Evolutionary conservation across 1,284 basidiomycete genomes (phyloP), one percentile per base, ranked within the genome.

Genomic region (Trametes pubescens): DNA sequence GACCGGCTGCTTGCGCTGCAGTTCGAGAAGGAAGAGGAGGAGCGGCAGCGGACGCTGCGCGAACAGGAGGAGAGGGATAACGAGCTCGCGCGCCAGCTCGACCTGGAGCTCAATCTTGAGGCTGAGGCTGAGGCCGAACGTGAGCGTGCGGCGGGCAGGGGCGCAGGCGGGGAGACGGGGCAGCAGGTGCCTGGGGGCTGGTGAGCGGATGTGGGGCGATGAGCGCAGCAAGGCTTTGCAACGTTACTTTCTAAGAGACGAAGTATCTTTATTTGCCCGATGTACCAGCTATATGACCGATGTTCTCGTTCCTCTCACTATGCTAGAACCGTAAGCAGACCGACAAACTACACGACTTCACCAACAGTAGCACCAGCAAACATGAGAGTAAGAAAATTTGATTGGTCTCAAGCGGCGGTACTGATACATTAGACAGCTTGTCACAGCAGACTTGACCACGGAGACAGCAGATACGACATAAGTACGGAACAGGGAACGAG

Each of bases 11-110:
- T 73, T 14, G 75, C 73, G 54, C 71, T 69, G 2, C 64, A 68
- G 59, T 24, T 71, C 48, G 80, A 82, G 65, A 70, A 70, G 46
- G 75, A 75, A 62, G 80, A 83, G 66, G 80, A 78, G 62, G 77
- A 76, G 62, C 62, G 75, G 29, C 74, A 74, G 68, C 73, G 71
- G 24, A 48, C 14, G 57, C 52, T 65, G 58, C 72, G 67, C 53
- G 78, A 81, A 68, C 74, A 74, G 66, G 81, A 78, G 64, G 72
- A 75, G 57, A 64, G 63, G 35, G 77, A 79, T 40, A 65, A 62
- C 54, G 76, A 78, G 71, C 68, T 78, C 2, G 78, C 78, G 59
- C 68, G 72, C 48, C 72, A 71, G 66, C 70, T 79, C 21, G 78
- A 78, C 62, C 16, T 76, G 47, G 77, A 79, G 70, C 69, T 79